phyloP scores from a whole-genome alignment of 306 rosid species.

The Echinosophora koreensis region DNA sequence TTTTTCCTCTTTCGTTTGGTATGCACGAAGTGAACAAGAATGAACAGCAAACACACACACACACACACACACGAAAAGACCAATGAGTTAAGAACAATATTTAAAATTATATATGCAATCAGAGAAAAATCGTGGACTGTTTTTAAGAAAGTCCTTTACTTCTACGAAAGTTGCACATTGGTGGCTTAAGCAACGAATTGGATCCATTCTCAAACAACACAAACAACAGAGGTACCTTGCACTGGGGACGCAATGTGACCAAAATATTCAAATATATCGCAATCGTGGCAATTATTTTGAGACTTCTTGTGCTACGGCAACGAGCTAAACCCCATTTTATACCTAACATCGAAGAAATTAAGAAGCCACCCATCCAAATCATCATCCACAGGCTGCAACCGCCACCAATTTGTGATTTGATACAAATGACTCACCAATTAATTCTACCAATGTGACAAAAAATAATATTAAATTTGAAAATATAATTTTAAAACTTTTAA shows the following conservation, averaged over 20 bases:
- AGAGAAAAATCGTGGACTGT: conserved; percentile 19
- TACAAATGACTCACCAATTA: not conserved
- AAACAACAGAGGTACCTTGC: conserved; percentile 5
- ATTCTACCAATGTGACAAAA: not conserved
- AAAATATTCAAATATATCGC: conserved; percentile 25
- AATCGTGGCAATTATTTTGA: not conserved
- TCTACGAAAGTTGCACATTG: conserved; percentile 33
- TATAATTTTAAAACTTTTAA: too few species aligned
- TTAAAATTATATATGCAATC: not conserved
- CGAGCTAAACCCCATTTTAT: conserved; percentile 1
- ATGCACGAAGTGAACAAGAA: too few species aligned
- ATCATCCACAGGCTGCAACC: not conserved
- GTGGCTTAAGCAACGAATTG: conserved; percentile 32
- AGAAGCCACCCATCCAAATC: conserved; percentile 31
- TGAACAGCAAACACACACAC: too few species aligned
- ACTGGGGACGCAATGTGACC: conserved; percentile 14
- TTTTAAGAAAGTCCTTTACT: conserved; percentile 18
- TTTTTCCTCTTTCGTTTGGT: too few species aligned
- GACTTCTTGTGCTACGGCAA: conserved; percentile 12
- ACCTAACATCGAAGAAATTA: conserved; percentile 2
- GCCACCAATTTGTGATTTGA: conserved; percentile 22
- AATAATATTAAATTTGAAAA: too few species aligned
- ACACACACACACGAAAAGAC: too few species aligned
- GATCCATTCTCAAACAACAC: conserved; percentile 38
- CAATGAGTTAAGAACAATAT: not conserved